Evolutionary conservation across 1,284 basidiomycete genomes (phyloP).

Genomic region (Trametes pubescens): DNA sequence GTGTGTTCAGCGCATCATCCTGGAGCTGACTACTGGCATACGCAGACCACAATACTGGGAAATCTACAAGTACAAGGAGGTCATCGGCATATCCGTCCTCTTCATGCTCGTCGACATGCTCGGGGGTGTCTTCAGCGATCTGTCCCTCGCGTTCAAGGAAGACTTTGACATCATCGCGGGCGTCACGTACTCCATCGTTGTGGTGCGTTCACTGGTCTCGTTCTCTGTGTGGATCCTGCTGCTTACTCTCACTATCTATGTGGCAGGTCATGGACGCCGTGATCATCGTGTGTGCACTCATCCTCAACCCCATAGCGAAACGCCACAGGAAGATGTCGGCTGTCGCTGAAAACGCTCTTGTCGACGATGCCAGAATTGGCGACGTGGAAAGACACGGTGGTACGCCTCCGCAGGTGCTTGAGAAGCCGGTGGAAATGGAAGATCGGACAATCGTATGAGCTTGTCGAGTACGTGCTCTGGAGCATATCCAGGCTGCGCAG

Average conservation of each 20-base stretch:
- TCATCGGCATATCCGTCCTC: slow-evolving; percentile 74
- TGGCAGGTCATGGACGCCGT: slow-evolving; percentile 63
- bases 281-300: slow-evolving; percentile 63
- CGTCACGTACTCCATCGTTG: slow-evolving; percentile 67
- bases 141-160: slow-evolving; percentile 75
- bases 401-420: too few relatives aligned
- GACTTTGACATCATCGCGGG: slow-evolving; percentile 73
- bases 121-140: slow-evolving; percentile 76
- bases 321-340: slow-evolving; percentile 27
- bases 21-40: neutral
- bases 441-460: too few relatives aligned
- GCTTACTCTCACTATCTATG: slow-evolving; percentile 1
- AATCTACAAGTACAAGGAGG: slow-evolving; percentile 75
- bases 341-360: neutral
- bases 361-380: neutral
- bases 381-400: too few relatives aligned
- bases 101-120: slow-evolving; percentile 79
- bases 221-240: neutral
- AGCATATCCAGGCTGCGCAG: too few relatives aligned
- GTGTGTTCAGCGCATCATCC: neutral
- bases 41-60: slow-evolving; percentile 66
- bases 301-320: slow-evolving; percentile 63
- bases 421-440: too few relatives aligned
- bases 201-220: slow-evolving; percentile 49
- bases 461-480: too few relatives aligned